These are phyloP conservation scores for Hydnum rufescens DNA, from an alignment of 768 basidiomycete genomes.

Conservation along the genomic window DNA sequence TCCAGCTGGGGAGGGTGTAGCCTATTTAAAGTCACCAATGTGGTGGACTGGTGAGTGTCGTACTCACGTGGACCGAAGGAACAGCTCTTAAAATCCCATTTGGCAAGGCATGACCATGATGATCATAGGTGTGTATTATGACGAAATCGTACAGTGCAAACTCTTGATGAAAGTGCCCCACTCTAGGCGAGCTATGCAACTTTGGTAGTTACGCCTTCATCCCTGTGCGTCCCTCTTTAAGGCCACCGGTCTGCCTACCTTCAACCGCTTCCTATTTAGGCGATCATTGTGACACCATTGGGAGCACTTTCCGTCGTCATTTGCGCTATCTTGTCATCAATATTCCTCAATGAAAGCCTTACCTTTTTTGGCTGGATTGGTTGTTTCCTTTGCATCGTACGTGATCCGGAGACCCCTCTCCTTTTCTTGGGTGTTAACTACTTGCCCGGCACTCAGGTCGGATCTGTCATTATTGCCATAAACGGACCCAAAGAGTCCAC, in stretches of 20 bases:
- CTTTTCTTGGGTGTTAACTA: neutral
- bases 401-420: conserved; percentile 16
- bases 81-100: conserved; percentile 3
- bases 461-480: conserved; percentile 75
- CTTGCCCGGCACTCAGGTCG: conserved; percentile 25
- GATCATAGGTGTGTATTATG: conserved; percentile 40
- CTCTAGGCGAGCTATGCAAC: conserved; percentile 40
- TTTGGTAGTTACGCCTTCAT: conserved; percentile 4
- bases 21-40: conserved; percentile 62
- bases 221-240: conserved; percentile 8
- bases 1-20: conserved; percentile 66
- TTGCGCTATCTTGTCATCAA: conserved; percentile 78
- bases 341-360: conserved; percentile 83
- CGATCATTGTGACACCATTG: conserved; percentile 88
- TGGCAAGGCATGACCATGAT: conserved; percentile 69
- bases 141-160: conserved; percentile 16
- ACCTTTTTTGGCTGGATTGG: conserved; percentile 97
- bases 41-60: conserved; percentile 20
- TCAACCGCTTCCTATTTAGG: conserved; percentile 61
- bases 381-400: conserved; percentile 72
- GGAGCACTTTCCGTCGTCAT: conserved; percentile 93
- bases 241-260: conserved; percentile 2
- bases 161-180: conserved; percentile 11
- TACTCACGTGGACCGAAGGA: neutral
- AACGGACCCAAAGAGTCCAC: conserved; percentile 65